Conservation (phyloP, 148 eudicot genomes). For the Rheum nobile region DNA sequence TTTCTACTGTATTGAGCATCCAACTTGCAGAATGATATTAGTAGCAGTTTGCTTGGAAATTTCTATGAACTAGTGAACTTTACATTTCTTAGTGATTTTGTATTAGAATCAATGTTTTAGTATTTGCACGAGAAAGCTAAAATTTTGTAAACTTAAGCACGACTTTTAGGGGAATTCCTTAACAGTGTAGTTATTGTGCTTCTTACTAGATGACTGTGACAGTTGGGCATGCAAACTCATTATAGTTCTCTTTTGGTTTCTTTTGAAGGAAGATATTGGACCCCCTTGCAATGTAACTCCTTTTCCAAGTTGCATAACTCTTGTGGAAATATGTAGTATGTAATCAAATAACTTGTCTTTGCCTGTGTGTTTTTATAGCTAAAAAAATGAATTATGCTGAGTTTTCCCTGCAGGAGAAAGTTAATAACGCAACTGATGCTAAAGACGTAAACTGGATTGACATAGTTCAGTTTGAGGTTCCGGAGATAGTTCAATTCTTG, state of each 20-base stretch:
- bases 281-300: neutral
- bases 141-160: neutral
- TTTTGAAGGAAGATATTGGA: neutral
- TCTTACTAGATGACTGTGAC: neutral
- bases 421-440: slow-evolving; percentile 12
- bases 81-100: neutral
- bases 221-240: neutral
- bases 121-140: neutral
- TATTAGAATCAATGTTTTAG: neutral
- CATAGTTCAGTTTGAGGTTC: slow-evolving; percentile 48
- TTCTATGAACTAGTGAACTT: neutral
- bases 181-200: neutral
- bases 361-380: neutral
- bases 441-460: slow-evolving; percentile 15
- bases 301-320: neutral
- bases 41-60: neutral
- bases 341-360: neutral
- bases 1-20: neutral
- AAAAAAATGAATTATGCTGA: slow-evolving; percentile 1
- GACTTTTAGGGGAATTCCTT: neutral
- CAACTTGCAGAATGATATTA: neutral
- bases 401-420: slow-evolving; percentile 36
- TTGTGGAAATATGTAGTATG: neutral
- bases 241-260: neutral
- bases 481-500: slow-evolving; percentile 43